Evolutionary conservation across 2,329 filamentous ascomycete species (phyloP).

Genomic region (Fusarium duplospermum): DNA sequence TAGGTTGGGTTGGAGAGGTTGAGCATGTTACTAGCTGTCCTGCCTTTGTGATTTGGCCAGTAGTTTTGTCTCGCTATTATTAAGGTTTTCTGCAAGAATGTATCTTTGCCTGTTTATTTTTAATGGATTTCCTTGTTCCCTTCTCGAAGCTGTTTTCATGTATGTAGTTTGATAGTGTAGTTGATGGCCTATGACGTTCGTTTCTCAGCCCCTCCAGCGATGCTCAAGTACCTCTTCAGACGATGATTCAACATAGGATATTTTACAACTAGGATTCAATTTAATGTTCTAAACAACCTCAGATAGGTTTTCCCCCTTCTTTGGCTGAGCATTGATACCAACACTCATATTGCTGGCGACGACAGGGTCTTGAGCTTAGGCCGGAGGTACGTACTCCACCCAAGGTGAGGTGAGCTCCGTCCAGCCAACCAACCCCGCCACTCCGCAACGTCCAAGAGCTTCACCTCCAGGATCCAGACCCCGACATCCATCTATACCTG

Average conservation of each 20-base stretch:
- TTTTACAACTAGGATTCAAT: not conserved
- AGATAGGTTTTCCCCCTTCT: not conserved
- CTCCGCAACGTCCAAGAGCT: conserved; percentile 38
- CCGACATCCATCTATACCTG: conserved; percentile 5
- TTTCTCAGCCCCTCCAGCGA: not conserved
- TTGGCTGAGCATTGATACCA: not conserved
- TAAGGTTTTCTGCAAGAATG: conserved; percentile 31
- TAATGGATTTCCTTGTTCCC: conserved; percentile 26
- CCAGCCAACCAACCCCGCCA: conserved; percentile 37
- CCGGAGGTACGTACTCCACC: conserved; percentile 31
- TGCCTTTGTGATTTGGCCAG: conserved; percentile 6
- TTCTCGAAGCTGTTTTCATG: conserved; percentile 1
- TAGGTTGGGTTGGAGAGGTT: not conserved
- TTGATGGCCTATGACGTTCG: not conserved
- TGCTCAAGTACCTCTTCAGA: not conserved
- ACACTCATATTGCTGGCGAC: not conserved
- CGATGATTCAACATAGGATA: not conserved
- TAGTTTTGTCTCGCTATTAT: conserved; percentile 23
- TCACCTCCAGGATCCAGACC: conserved; percentile 21
- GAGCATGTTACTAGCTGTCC: conserved; percentile 16
- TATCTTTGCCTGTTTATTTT: conserved; percentile 20
- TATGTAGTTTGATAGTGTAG: not conserved
- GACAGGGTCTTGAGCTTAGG: conserved; percentile 13
- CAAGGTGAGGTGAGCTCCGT: conserved; percentile 29
- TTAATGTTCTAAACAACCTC: not conserved